Evolutionary conservation across 257 asterid genomes (phyloP), one percentile per base, ranked within the genome.

Genomic region (Voacanga thouarsii): DNA sequence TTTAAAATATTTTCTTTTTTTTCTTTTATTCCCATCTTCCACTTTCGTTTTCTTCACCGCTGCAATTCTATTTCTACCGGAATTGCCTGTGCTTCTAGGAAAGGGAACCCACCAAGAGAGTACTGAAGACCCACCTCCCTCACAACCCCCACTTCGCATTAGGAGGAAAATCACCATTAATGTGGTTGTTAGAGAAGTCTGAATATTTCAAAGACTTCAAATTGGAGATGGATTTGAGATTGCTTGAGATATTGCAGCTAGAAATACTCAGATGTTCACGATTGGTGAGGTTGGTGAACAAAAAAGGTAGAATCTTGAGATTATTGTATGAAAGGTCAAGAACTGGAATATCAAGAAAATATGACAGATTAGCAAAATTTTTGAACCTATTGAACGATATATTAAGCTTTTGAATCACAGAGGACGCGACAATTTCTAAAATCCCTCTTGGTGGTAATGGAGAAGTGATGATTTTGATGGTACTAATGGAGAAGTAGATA

Each of bases 341-440:
- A 76, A 37, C 82, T 19, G 59, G 83, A 2, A 93, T 82, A 80
- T 88, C 85, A 11, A 55, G 80, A 28, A 91, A 84, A 79, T 37
- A 68, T 0, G 93, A 83, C 47, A 90, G 75, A 74, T 74, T 73
- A 37, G 77, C 85, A 21, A 93, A 84, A 79, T 75, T 86, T 23
- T 82, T 88, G 60, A 95, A 90, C 92, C 99, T 85, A 83, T 95
- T 95, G 71, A 53, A 84, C 0, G 99, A 90, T 59, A 95, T 88
- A 82, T 93, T 86, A 59, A 95, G 87, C 76, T 56, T 86, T 21
- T 80, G 85, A 51, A 90, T 78, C 37, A 78, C 72, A 9, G 79
- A 21, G 28, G 76, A 26, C 16, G 24, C 59, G 63, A 59, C 43
- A 0, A 6, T 7, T 7, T 49, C 84, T 57, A 84, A 77, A 44